These are phyloP conservation scores for Ajuga chamaepitys DNA, from an alignment of 257 asterid species.

Conservation along the genomic window DNA sequence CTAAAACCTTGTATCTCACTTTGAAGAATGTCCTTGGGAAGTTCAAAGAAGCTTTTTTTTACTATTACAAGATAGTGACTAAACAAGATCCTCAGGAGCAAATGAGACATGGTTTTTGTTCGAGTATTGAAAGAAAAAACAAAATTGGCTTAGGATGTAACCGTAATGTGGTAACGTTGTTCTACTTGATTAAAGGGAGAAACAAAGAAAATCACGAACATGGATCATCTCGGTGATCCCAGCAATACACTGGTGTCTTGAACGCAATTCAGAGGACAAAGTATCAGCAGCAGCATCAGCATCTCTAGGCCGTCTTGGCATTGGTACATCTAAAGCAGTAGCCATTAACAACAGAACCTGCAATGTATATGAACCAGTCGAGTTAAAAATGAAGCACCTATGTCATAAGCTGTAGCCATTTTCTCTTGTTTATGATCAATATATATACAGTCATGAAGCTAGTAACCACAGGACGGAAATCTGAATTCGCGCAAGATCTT, in stretches of 20 bases:
- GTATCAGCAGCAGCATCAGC: constrained; percentile 28
- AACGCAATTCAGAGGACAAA: constrained; percentile 50
- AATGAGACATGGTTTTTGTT: background rate
- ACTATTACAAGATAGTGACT: background rate
- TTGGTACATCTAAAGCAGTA: constrained; percentile 59
- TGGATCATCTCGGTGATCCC: constrained; percentile 95
- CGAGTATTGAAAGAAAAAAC: background rate
- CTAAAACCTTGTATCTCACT: background rate
- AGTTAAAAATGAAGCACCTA: background rate
- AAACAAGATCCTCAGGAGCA: background rate
- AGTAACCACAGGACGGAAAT: background rate
- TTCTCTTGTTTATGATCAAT: background rate
- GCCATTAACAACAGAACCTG: constrained; percentile 93
- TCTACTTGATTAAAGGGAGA: background rate
- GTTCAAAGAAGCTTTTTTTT: background rate
- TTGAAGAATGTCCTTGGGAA: background rate
- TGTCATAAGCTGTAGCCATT: background rate
- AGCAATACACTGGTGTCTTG: constrained; percentile 75
- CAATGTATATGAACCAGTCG: constrained; percentile 5
- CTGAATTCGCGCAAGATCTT: constrained; percentile 19
- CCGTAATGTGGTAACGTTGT: background rate
- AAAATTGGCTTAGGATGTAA: background rate
- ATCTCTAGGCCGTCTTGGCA: constrained; percentile 32
- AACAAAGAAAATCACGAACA: constrained; percentile 31
- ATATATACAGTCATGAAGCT: no score